phyloP scores from a whole-genome alignment of 768 basidiomycete species.

The Rhodotorula paludigena region DNA sequence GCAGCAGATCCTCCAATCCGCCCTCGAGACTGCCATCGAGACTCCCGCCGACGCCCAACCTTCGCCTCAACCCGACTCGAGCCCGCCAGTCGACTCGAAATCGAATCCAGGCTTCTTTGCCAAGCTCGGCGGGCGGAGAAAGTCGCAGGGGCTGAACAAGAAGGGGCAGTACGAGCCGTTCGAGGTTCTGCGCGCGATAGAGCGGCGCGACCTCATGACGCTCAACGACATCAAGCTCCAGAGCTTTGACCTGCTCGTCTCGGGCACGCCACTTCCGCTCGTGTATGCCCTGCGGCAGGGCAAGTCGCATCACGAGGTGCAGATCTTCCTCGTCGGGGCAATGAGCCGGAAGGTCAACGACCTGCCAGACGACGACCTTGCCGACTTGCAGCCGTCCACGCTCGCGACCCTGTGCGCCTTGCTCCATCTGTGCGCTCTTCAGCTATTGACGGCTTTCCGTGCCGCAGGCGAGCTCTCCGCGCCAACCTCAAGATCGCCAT shows the following conservation, averaged over 20 bases:
- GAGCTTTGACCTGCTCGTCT: slow-evolving; percentile 60
- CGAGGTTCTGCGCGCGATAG: slow-evolving; percentile 76
- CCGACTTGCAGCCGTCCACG: slow-evolving; percentile 57
- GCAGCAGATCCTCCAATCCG: not conserved
- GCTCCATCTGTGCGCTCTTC: not conserved
- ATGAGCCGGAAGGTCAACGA: slow-evolving; percentile 88
- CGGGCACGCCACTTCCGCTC: slow-evolving; percentile 57
- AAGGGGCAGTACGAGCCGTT: slow-evolving; percentile 53
- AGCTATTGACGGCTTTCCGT: no score
- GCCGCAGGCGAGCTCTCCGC: slow-evolving; percentile 49
- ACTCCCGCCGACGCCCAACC: not conserved
- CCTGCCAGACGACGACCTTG: slow-evolving; percentile 72
- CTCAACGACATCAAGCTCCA: slow-evolving; percentile 57
- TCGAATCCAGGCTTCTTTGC: not conserved
- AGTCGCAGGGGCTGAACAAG: not conserved
- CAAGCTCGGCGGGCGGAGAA: not conserved
- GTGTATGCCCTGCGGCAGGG: slow-evolving; percentile 70
- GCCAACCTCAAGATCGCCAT: slow-evolving; percentile 87
- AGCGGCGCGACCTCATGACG: slow-evolving; percentile 72
- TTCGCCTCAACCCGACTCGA: not conserved
- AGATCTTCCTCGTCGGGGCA: slow-evolving; percentile 80
- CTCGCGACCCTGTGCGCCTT: slow-evolving; percentile 64
- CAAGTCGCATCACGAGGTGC: slow-evolving; percentile 66
- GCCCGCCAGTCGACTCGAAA: not conserved
- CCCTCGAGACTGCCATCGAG: not conserved